Evolutionary conservation across 805 yeast species (phyloP).

Genomic region (Teunomyces cretensis): DNA sequence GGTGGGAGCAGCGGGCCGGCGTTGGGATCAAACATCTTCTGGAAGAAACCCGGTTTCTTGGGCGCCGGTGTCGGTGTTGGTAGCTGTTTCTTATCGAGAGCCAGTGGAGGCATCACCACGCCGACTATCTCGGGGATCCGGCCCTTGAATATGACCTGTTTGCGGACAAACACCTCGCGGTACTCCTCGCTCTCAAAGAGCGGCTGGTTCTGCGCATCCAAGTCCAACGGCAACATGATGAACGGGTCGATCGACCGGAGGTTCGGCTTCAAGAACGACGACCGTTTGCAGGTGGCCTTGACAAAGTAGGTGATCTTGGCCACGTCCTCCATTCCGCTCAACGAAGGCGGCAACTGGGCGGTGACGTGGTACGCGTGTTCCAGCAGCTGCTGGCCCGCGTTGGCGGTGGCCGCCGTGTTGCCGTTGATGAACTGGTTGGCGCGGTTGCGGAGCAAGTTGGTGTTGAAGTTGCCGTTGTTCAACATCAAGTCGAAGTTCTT

Average conservation of each 20-base stretch:
- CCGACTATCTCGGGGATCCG: constrained; percentile 47
- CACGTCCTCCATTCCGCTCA: constrained; percentile 29
- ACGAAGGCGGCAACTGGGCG: constrained; percentile 34
- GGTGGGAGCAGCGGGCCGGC: constrained; percentile 2
- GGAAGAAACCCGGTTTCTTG: constrained; percentile 28
- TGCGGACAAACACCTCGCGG: constrained; percentile 46
- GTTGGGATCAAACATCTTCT: constrained; percentile 20
- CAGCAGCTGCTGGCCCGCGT: background rate
- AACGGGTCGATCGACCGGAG: constrained; percentile 50
- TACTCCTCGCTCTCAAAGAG: constrained; percentile 20
- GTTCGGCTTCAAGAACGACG: constrained; percentile 49
- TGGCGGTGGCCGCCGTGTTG: background rate
- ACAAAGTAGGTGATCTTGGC: constrained; percentile 53
- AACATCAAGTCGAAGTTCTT: constrained; percentile 27
- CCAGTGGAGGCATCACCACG: constrained; percentile 22
- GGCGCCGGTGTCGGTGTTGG: constrained; percentile 18
- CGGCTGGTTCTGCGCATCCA: constrained; percentile 24
- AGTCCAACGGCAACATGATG: constrained; percentile 51
- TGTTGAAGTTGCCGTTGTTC: constrained; percentile 32
- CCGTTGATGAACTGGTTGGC: background rate
- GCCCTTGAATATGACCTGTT: constrained; percentile 36
- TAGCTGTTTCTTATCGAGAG: constrained; percentile 16
- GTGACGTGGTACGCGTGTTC: constrained; percentile 22
- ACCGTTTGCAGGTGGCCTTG: constrained; percentile 58
- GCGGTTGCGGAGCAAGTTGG: background rate